phyloP scores from a whole-genome alignment of 2,329 filamentous ascomycete genomes.

The Elsinoe ampelina region DNA sequence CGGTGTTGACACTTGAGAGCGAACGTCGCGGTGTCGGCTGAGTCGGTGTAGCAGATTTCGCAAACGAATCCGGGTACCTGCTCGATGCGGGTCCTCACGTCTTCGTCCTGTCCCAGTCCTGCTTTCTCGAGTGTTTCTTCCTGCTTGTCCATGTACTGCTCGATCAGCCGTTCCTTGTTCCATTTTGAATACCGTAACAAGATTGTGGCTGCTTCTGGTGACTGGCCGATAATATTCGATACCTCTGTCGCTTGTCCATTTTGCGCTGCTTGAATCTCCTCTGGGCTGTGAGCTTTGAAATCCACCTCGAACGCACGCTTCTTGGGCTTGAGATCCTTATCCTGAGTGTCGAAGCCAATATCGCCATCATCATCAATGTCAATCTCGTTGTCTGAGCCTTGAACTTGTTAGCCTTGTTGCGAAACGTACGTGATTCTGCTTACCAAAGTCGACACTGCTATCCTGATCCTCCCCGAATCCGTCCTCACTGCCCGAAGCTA shows the following conservation, averaged over 20 bases:
- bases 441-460: slow-evolving; percentile 50
- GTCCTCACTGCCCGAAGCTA: slow-evolving; percentile 62
- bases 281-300: slow-evolving; percentile 70
- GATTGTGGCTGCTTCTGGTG: slow-evolving; percentile 83
- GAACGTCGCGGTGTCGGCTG: slow-evolving; percentile 66
- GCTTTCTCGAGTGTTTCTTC: slow-evolving; percentile 74
- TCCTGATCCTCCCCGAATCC: slow-evolving; percentile 57
- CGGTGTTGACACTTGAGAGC: slow-evolving; percentile 92
- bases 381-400: slow-evolving; percentile 38
- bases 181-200: slow-evolving; percentile 81
- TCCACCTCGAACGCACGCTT: slow-evolving; percentile 73
- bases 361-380: slow-evolving; percentile 52
- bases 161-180: slow-evolving; percentile 93
- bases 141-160: slow-evolving; percentile 88
- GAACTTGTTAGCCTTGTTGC: slow-evolving; percentile 28
- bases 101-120: slow-evolving; percentile 61
- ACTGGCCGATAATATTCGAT: slow-evolving; percentile 79
- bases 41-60: slow-evolving; percentile 94
- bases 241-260: slow-evolving; percentile 81
- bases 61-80: slow-evolving; percentile 70
- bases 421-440: not conserved
- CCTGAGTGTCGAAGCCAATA: slow-evolving; percentile 52
- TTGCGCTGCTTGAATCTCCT: slow-evolving; percentile 77
- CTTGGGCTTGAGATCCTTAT: slow-evolving; percentile 63
- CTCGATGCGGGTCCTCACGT: slow-evolving; percentile 57